Evolutionary conservation across 208 protist species (phyloP).

Genomic region (Histomonas meleagridis): DNA sequence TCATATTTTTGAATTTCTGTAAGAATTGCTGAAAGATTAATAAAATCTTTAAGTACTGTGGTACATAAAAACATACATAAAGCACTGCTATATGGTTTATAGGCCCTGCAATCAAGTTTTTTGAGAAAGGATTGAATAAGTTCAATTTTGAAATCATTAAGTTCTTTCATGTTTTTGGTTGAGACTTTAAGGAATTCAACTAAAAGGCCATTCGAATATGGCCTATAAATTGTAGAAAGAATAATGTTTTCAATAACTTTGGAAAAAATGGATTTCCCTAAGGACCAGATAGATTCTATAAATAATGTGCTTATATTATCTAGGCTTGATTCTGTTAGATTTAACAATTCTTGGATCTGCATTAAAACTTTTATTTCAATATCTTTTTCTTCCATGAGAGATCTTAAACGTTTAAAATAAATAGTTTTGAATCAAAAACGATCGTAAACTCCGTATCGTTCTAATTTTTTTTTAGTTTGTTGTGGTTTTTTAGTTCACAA

Average conservation of each 20-base stretch:
- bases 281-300: too few species aligned
- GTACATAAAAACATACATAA: background rate
- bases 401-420: too few species aligned
- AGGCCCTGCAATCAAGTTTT: background rate
- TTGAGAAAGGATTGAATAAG: background rate
- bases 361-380: too few species aligned
- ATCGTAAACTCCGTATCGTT: too few species aligned
- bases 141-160: background rate
- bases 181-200: background rate
- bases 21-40: background rate
- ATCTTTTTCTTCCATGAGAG: too few species aligned
- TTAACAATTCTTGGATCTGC: too few species aligned
- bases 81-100: background rate
- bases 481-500: too few species aligned
- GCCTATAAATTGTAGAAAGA: background rate
- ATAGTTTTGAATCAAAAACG: too few species aligned
- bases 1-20: background rate
- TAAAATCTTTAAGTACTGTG: background rate
- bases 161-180: background rate
- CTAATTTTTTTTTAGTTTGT: too few species aligned
- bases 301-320: too few species aligned
- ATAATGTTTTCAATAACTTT: slow-evolving; percentile 1
- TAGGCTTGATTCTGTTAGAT: too few species aligned
- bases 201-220: background rate
- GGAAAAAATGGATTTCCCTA: too few species aligned